Conservation (phyloP, 1,284 basidiomycete genomes). For the Austroboletus olivaceoglutinosus region DNA sequence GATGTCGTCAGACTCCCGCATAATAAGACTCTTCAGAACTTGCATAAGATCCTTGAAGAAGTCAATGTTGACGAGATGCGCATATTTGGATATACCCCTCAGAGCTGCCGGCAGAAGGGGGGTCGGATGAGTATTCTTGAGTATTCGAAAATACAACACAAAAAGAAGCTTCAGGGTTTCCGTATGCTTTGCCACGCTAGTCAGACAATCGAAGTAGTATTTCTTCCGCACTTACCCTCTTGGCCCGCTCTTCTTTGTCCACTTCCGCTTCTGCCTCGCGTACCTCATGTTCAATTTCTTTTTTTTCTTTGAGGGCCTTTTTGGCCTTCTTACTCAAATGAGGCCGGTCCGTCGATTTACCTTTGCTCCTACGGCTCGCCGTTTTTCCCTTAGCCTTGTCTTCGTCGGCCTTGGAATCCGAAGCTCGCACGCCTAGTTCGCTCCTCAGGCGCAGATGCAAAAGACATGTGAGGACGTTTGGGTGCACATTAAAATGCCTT, state of each 20-base stretch:
- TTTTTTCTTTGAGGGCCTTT: slow-evolving; percentile 79
- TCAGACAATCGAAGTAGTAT: slow-evolving; percentile 16
- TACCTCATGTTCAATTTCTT: slow-evolving; percentile 85
- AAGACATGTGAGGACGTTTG: slow-evolving; percentile 84
- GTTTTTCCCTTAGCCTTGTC: slow-evolving; percentile 47
- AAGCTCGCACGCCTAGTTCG: slow-evolving; percentile 79
- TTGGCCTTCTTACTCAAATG: slow-evolving; percentile 75
- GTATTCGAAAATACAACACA: slow-evolving; percentile 94
- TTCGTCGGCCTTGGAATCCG: slow-evolving; percentile 60
- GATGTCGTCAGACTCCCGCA: slow-evolving; percentile 45
- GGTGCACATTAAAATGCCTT: slow-evolving; percentile 85
- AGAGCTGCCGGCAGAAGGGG: slow-evolving; percentile 86
- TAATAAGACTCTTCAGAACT: slow-evolving; percentile 80
- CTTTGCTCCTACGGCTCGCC: slow-evolving; percentile 48
- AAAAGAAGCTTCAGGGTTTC: slow-evolving; percentile 98
- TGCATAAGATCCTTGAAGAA: slow-evolving; percentile 96
- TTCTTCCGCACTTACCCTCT: slow-evolving; percentile 56
- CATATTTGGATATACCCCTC: slow-evolving; percentile 89
- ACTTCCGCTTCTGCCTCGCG: slow-evolving; percentile 94
- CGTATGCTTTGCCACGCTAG: slow-evolving; percentile 57
- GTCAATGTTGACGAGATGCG: slow-evolving; percentile 97
- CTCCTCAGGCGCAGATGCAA: slow-evolving; percentile 85
- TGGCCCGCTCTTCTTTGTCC: slow-evolving; percentile 86
- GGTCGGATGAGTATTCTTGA: slow-evolving; percentile 84
- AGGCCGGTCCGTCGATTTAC: slow-evolving; percentile 61